These are phyloP conservation scores for Cladosporium velox DNA, from an alignment of 2,329 filamentous ascomycete species.

Conservation along the genomic window DNA sequence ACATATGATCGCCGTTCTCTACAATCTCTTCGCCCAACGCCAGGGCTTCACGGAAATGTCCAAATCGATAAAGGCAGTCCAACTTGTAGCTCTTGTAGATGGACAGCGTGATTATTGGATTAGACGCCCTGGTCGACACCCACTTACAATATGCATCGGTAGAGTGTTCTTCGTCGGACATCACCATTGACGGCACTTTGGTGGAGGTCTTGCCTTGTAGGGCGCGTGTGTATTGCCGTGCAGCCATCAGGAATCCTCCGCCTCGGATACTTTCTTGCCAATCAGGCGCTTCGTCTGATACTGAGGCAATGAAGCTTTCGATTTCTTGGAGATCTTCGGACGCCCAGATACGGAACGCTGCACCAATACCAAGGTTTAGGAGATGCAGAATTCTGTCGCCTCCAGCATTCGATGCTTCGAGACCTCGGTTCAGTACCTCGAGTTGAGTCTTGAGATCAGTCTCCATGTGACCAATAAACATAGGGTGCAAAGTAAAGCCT, in stretches of 20 bases:
- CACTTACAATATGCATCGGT: constrained; percentile 56
- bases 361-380: constrained; percentile 68
- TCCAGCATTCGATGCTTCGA: constrained; percentile 66
- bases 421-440: constrained; percentile 62
- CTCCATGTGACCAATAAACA: constrained; percentile 71
- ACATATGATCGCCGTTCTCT: constrained; percentile 45
- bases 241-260: constrained; percentile 66
- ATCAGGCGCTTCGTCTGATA: constrained; percentile 71
- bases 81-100: constrained; percentile 64
- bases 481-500: constrained; percentile 67
- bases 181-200: constrained; percentile 55
- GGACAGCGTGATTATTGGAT: constrained; percentile 64
- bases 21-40: constrained; percentile 45
- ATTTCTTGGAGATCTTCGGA: constrained; percentile 70
- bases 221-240: constrained; percentile 67
- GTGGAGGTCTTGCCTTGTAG: constrained; percentile 71
- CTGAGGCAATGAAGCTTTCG: constrained; percentile 69
- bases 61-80: constrained; percentile 46
- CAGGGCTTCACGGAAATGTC: constrained; percentile 46
- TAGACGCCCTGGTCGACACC: constrained; percentile 52
- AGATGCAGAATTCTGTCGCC: constrained; percentile 73
- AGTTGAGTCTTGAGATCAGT: constrained; percentile 62
- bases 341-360: constrained; percentile 67
- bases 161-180: constrained; percentile 69
- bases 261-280: constrained; percentile 73